Evolutionary conservation across 2,329 filamentous ascomycete species (phyloP).

Genomic region (Fusarium nodosum): DNA sequence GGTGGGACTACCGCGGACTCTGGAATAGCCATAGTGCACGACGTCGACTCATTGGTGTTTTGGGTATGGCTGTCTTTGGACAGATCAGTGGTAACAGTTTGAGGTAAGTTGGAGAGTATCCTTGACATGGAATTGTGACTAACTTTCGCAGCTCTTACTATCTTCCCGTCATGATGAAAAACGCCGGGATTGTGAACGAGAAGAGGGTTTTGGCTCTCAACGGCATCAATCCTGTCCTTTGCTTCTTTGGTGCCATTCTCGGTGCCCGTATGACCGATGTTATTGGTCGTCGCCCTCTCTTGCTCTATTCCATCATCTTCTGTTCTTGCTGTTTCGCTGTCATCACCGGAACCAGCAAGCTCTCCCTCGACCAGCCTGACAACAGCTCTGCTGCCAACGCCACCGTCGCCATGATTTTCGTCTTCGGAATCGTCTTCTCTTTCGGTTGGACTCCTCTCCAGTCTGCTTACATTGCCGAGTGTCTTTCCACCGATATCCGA

Average conservation of each 20-base stretch:
- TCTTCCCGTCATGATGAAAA: conserved; percentile 65
- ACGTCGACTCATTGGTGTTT: conserved; percentile 65
- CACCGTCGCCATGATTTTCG: conserved; percentile 64
- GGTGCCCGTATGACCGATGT: conserved; percentile 70
- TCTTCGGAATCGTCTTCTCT: conserved; percentile 65
- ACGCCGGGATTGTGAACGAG: conserved; percentile 65
- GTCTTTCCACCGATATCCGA: conserved; percentile 60
- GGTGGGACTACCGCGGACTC: conserved; percentile 69
- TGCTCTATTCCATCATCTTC: conserved; percentile 63
- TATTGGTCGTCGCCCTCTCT: conserved; percentile 68
- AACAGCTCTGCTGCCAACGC: conserved; percentile 58
- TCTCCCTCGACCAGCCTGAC: conserved; percentile 55
- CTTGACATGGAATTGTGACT: accelerated
- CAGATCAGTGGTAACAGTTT: conserved; percentile 66
- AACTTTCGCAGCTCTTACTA: conserved; percentile 61
- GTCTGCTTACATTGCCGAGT: conserved; percentile 64
- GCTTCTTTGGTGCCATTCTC: conserved; percentile 63
- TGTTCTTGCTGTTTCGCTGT: conserved; percentile 63
- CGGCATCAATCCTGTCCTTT: conserved; percentile 67
- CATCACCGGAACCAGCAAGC: conserved; percentile 63
- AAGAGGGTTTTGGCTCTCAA: conserved; percentile 65
- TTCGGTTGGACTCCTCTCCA: conserved; percentile 65
- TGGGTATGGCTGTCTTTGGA: conserved; percentile 66
- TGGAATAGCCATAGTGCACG: conserved; percentile 64
- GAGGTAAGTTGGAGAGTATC: conserved; percentile 20